phyloP scores from a whole-genome alignment of 2,329 filamentous ascomycete genomes.

The Mycosphaerella arachidis region DNA sequence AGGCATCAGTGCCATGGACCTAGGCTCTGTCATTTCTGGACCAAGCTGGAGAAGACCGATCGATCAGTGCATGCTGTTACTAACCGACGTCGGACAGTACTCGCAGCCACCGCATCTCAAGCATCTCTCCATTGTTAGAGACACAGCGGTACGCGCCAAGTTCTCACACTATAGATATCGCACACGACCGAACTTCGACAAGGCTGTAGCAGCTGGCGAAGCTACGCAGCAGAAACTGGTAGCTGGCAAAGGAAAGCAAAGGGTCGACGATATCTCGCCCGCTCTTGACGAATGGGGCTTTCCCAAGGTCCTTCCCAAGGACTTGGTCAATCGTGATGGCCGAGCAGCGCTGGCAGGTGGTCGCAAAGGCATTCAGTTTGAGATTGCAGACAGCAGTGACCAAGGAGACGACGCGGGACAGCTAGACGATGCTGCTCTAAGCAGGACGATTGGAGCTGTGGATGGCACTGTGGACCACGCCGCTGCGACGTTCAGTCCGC shows the following conservation, averaged over 20 bases:
- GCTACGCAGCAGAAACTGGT: conserved; percentile 27
- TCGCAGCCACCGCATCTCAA: conserved; percentile 56
- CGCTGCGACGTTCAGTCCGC: neutral
- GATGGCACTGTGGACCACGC: neutral
- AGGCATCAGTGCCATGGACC: conserved; percentile 48
- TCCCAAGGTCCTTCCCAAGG: conserved; percentile 31
- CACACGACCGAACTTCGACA: conserved; percentile 49
- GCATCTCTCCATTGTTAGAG: conserved; percentile 54
- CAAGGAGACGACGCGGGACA: neutral
- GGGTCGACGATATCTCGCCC: conserved; percentile 14
- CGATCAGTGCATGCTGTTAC: conserved; percentile 49
- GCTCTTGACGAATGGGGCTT: conserved; percentile 49
- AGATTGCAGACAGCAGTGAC: neutral
- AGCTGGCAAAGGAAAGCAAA: conserved; percentile 25
- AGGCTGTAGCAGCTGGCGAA: conserved; percentile 48
- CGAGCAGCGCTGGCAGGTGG: conserved; percentile 39
- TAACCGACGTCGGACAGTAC: conserved; percentile 54
- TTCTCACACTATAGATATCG: conserved; percentile 53
- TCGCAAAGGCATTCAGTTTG: conserved; percentile 7
- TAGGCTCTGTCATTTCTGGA: conserved; percentile 40
- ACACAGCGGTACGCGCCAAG: conserved; percentile 47
- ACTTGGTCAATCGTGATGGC: conserved; percentile 39
- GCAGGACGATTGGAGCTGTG: neutral
- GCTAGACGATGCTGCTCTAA: neutral
- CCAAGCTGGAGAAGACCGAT: conserved; percentile 51